phyloP scores from a whole-genome alignment of 306 rosid species.

The Herpetospermum pedunculosum region DNA sequence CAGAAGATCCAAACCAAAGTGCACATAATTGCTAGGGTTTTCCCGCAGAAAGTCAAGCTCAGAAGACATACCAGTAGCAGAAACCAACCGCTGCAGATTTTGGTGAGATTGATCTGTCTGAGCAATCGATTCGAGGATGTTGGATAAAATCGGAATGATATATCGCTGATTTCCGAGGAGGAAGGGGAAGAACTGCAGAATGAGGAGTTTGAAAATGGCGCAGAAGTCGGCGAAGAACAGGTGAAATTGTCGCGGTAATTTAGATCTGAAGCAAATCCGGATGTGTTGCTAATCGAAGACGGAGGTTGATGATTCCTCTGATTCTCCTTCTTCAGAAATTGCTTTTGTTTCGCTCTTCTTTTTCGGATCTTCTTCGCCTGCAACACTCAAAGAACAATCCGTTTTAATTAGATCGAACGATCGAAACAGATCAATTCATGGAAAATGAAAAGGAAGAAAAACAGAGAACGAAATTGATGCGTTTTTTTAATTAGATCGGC shows the following conservation, averaged over 20 bases:
- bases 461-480: not conserved
- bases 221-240: not conserved
- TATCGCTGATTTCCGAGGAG: not conserved
- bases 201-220: not conserved
- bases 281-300: not conserved
- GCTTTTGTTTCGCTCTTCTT: not conserved
- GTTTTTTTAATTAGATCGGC: not conserved
- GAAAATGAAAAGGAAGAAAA: not conserved
- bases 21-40: not conserved
- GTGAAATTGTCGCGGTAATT: not conserved
- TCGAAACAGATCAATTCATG: not conserved
- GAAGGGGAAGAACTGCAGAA: not conserved
- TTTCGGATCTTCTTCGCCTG: conserved; percentile 2
- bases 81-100: not conserved
- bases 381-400: not conserved
- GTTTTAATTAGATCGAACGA: no score
- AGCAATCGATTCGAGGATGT: not conserved
- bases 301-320: not conserved
- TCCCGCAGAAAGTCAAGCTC: not conserved
- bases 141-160: not conserved
- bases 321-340: not conserved
- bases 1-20: not conserved
- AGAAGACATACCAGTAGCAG: not conserved
- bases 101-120: not conserved
- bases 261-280: not conserved